Conservation (phyloP, 1,284 basidiomycete genomes). For the Athelia sp. region DNA sequence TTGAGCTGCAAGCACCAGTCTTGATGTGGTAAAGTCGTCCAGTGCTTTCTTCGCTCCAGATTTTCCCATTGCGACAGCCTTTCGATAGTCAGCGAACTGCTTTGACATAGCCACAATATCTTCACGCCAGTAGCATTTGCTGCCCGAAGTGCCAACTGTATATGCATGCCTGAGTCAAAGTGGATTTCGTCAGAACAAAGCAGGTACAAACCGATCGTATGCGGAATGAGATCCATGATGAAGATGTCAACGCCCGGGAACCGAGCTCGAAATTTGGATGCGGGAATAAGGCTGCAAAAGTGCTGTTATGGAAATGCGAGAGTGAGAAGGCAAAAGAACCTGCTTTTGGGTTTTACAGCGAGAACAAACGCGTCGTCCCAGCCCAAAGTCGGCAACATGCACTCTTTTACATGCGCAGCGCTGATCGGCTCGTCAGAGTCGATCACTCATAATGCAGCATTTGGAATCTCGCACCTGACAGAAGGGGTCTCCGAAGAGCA, state of each 20-base stretch:
- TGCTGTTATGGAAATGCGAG: no score
- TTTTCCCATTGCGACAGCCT: slow-evolving; percentile 17
- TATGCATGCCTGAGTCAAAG: no score
- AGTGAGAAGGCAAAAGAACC: neutral
- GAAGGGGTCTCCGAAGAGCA: slow-evolving; percentile 22
- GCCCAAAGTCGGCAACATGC: slow-evolving; percentile 22
- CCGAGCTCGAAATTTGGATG: slow-evolving; percentile 14
- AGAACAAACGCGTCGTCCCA: slow-evolving; percentile 24
- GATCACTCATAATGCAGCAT: no score
- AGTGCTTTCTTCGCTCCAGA: slow-evolving; percentile 20
- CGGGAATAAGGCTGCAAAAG: slow-evolving; percentile 18
- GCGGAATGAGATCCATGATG: slow-evolving; percentile 23
- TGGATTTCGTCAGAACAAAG: neutral
- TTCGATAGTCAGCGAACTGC: slow-evolving; percentile 13
- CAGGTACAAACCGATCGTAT: slow-evolving; percentile 21
- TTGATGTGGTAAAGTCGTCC: slow-evolving; percentile 20
- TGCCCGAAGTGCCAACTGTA: slow-evolving; percentile 22
- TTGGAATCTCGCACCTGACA: slow-evolving; percentile 20
- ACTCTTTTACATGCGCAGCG: slow-evolving; percentile 20
- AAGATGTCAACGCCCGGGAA: slow-evolving; percentile 20
- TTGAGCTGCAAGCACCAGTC: slow-evolving; percentile 14
- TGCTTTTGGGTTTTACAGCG: slow-evolving; percentile 26
- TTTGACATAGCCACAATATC: slow-evolving; percentile 22
- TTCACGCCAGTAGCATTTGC: slow-evolving; percentile 26
- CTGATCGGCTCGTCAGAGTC: slow-evolving; percentile 8